phyloP scores from a whole-genome alignment of 495 filamentous ascomycete species.

The Durotheca rogersii region DNA sequence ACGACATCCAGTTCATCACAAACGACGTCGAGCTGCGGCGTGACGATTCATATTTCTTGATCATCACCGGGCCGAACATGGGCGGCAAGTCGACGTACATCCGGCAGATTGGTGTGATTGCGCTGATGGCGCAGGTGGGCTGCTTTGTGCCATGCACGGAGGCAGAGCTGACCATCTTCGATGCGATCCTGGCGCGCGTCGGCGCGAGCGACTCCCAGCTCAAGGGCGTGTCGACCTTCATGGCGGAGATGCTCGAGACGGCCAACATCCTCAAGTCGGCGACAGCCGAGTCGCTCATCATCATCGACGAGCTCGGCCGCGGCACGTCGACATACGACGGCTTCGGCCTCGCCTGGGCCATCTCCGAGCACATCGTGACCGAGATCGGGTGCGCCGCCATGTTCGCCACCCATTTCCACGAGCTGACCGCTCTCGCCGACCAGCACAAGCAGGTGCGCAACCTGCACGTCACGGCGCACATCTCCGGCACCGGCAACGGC shows the following conservation, averaged over 20 bases:
- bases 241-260: conserved; percentile 99
- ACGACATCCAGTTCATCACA: conserved; percentile 97
- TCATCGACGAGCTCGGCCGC: conserved; percentile 97
- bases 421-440: conserved; percentile 86
- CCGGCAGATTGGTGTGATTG: conserved; percentile 94
- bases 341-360: conserved; percentile 97
- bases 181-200: conserved; percentile 95
- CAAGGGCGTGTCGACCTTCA: conserved; percentile 98
- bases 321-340: conserved; percentile 98
- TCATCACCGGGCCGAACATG: conserved; percentile 99
- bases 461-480: conserved; percentile 93
- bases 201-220: conserved; percentile 94
- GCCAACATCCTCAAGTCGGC: conserved; percentile 98
- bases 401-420: conserved; percentile 98
- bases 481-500: conserved; percentile 57
- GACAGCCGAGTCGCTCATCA: conserved; percentile 90
- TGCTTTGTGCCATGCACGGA: conserved; percentile 93
- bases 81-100: conserved; percentile 99
- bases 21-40: conserved; percentile 89
- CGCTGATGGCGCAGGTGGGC: conserved; percentile 94
- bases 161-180: conserved; percentile 93
- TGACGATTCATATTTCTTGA: conserved; percentile 82
- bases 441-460: conserved; percentile 86
- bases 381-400: conserved; percentile 91
- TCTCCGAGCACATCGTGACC: conserved; percentile 94